Conservation (phyloP, 2,329 filamentous ascomycete species). For the Colletotrichum somersetense region DNA sequence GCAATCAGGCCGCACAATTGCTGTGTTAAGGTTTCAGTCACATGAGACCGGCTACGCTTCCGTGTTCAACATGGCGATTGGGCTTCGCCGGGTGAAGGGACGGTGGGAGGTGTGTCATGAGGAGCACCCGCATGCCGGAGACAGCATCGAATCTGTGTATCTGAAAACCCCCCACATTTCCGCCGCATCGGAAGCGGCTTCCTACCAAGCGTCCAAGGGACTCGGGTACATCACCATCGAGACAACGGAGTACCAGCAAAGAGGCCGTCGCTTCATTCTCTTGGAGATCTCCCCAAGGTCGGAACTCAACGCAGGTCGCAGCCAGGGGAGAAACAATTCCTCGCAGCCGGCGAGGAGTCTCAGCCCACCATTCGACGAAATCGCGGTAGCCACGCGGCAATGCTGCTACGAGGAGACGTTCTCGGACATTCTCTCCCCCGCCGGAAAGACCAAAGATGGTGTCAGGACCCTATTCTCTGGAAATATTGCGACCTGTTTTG, state of each 20-base stretch:
- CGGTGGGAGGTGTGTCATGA: slow-evolving; percentile 20
- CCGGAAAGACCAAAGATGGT: neutral
- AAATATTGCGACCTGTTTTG: neutral
- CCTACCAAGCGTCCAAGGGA: neutral
- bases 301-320: neutral
- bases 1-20: slow-evolving; percentile 6
- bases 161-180: neutral
- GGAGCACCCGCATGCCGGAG: slow-evolving; percentile 1
- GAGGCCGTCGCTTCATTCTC: slow-evolving; percentile 22
- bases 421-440: neutral
- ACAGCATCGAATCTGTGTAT: neutral
- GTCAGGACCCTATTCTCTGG: slow-evolving; percentile 2
- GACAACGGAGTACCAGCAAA: neutral
- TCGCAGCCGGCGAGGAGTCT: neutral
- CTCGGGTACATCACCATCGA: neutral
- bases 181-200: neutral
- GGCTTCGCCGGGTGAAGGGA: slow-evolving; percentile 3
- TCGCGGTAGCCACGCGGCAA: slow-evolving; percentile 1
- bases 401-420: slow-evolving; percentile 3
- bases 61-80: slow-evolving; percentile 4
- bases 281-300: slow-evolving; percentile 4
- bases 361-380: neutral
- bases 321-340: too few relatives aligned
- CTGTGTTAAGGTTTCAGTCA: slow-evolving; percentile 2
- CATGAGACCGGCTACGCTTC: neutral